Evolutionary conservation across 495 filamentous ascomycete species (phyloP).

Genomic region (Penicillium fimorum): DNA sequence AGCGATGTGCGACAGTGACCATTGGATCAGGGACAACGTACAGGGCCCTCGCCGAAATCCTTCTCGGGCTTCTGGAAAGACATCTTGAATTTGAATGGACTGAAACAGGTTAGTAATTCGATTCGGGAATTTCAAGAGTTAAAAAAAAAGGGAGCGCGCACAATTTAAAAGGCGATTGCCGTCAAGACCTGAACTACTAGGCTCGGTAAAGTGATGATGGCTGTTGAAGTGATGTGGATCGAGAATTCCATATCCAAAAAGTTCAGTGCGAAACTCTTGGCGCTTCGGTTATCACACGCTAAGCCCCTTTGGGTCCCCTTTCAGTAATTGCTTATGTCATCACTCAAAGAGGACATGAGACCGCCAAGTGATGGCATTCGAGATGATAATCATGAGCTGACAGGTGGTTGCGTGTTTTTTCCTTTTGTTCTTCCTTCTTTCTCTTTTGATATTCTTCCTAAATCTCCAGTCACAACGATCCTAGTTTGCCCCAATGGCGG

Average conservation of each 20-base stretch:
- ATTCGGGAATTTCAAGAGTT: slow-evolving; percentile 1
- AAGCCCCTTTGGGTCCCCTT: slow-evolving; percentile 22
- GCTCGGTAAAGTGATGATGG: slow-evolving; percentile 85
- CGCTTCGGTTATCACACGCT: slow-evolving; percentile 43
- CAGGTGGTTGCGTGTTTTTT: slow-evolving; percentile 6
- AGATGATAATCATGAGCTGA: slow-evolving; percentile 8
- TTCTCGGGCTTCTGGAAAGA: slow-evolving; percentile 96
- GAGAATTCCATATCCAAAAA: slow-evolving; percentile 24
- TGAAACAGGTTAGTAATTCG: slow-evolving; percentile 11
- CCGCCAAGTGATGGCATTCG: slow-evolving; percentile 2
- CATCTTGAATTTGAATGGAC: slow-evolving; percentile 59
- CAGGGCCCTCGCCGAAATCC: slow-evolving; percentile 83
- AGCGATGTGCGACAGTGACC: slow-evolving; percentile 11
- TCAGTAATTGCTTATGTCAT: slow-evolving; percentile 27
- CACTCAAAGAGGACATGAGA: slow-evolving; percentile 8
- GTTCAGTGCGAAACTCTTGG: slow-evolving; percentile 45
- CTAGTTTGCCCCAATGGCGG: slow-evolving; percentile 32
- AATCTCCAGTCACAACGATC: not conserved
- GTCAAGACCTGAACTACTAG: slow-evolving; percentile 61
- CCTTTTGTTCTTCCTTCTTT: not conserved
- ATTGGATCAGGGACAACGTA: slow-evolving; percentile 39
- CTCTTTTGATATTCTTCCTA: not conserved
- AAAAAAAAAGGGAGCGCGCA: slow-evolving; percentile 6
- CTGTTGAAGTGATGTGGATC: slow-evolving; percentile 35
- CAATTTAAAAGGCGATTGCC: slow-evolving; percentile 38